Conservation (phyloP, 2,329 filamentous ascomycete species). For the Aspergillus pseudotamarii region DNA sequence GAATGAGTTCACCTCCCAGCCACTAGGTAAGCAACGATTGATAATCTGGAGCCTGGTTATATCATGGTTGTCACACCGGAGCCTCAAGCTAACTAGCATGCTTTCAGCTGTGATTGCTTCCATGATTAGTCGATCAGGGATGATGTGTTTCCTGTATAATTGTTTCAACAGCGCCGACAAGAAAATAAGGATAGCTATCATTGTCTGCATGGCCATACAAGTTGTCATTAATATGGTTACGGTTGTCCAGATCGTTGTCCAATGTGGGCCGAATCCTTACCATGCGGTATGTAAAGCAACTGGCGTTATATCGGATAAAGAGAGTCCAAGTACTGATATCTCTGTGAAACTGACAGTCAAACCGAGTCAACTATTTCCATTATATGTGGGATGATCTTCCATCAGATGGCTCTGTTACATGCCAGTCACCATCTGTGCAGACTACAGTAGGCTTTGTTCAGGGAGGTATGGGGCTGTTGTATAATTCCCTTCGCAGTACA, state of each 20-base stretch:
- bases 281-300: not conserved
- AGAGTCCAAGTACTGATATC: not conserved
- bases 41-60: not conserved
- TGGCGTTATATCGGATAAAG: not conserved
- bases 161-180: not conserved
- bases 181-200: not conserved
- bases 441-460: not conserved
- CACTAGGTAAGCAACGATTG: not conserved
- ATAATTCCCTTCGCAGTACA: not conserved
- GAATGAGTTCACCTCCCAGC: not conserved
- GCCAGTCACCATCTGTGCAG: conserved; percentile 25
- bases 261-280: not conserved
- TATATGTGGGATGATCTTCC: conserved; percentile 44
- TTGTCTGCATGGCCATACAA: not conserved
- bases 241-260: not conserved
- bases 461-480: not conserved
- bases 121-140: not conserved
- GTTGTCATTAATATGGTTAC: not conserved
- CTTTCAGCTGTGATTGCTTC: not conserved
- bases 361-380: conserved; percentile 38
- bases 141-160: not conserved
- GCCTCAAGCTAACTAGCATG: not conserved
- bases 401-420: conserved; percentile 36
- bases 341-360: conserved; percentile 15
- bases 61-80: too few relatives aligned